Percentiles rank a stretch among this genome's conserved stretches.
phyloP scores from a whole-genome alignment of 1,284 basidiomycete species.

The Microbotryum lychnidis-dioicae region DNA sequence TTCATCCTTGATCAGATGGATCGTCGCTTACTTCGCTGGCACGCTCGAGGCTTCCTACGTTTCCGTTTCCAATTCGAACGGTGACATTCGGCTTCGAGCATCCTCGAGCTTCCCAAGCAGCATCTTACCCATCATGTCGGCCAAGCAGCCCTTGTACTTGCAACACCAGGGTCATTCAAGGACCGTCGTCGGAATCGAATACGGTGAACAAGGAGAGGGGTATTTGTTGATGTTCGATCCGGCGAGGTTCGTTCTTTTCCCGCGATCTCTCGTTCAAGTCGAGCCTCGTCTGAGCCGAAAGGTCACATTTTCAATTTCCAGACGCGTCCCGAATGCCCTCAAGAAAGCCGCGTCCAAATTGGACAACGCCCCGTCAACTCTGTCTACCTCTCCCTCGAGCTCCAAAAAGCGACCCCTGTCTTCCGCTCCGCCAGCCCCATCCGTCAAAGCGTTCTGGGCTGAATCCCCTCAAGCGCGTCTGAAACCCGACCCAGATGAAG shows the following conservation, averaged over 20 bases:
- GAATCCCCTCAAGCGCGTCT: constrained; percentile 1
- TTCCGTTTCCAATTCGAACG: neutral
- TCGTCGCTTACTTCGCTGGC: constrained; percentile 28
- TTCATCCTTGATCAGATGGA: constrained; percentile 16
- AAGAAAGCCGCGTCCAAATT: neutral
- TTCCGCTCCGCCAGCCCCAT: neutral
- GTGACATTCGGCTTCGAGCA: no score
- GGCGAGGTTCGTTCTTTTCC: constrained; percentile 25
- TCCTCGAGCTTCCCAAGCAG: no score
- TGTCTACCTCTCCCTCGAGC: neutral
- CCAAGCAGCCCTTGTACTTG: constrained; percentile 33
- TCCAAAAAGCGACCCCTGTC: neutral
- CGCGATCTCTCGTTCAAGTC: neutral
- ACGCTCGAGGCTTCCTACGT: neutral
- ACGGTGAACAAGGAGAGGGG: constrained; percentile 5
- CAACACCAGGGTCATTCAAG: constrained; percentile 36
- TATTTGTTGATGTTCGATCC: constrained; percentile 35
- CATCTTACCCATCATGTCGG: neutral
- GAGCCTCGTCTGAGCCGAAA: neutral
- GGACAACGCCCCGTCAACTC: no score
- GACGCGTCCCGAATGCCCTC: neutral
- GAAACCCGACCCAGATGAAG: neutral
- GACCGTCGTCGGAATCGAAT: constrained; percentile 35
- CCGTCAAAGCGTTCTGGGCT: no score
- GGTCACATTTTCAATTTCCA: neutral